Conservation (phyloP, 176 grass and related monocot genomes). For the Pontederia crassipes region DNA sequence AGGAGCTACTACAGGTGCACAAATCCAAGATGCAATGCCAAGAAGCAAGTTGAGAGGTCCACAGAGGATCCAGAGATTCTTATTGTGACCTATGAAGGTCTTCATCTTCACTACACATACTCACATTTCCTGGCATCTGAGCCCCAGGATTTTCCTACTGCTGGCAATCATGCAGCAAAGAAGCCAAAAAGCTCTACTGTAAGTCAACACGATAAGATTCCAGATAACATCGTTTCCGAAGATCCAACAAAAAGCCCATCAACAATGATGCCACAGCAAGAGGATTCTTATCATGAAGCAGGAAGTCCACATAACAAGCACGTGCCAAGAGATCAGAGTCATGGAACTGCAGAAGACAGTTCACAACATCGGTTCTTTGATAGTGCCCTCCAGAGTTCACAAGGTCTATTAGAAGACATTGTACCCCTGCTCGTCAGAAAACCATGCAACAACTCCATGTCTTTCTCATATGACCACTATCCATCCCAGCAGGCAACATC, state of each 20-base stretch:
- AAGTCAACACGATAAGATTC: neutral
- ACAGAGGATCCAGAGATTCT: constrained; percentile 11
- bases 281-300: neutral
- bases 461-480: neutral
- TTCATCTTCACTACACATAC: constrained; percentile 8
- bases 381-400: neutral
- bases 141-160: neutral
- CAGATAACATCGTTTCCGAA: neutral
- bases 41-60: constrained; percentile 18
- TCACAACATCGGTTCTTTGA: neutral
- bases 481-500: neutral
- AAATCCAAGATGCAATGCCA: neutral
- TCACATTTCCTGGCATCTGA: neutral
- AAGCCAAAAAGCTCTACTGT: neutral
- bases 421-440: constrained; percentile 9
- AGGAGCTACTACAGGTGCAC: constrained; percentile 19
- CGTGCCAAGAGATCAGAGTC: neutral
- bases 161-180: neutral
- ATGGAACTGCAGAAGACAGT: neutral
- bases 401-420: constrained; percentile 13
- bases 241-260: neutral
- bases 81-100: constrained; percentile 8
- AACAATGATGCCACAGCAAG: neutral
- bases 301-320: neutral
- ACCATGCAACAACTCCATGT: neutral